Conservation (phyloP, 1,139 yeast species). For the Saccharomycopsis phalli region DNA sequence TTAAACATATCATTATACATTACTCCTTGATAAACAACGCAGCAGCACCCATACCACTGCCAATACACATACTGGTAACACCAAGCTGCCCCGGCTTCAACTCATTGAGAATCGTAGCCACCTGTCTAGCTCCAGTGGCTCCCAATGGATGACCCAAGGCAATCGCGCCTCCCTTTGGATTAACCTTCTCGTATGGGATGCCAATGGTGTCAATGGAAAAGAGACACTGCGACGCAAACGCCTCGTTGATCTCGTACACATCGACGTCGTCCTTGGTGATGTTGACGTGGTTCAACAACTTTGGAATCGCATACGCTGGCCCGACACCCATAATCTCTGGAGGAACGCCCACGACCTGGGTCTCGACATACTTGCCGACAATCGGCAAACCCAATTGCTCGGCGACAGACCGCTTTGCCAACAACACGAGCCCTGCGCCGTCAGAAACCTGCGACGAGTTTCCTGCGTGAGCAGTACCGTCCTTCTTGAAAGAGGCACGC, state of each 20-base stretch:
- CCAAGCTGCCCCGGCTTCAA: constrained; percentile 76
- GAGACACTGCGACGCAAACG: constrained; percentile 90
- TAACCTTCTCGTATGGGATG: constrained; percentile 65
- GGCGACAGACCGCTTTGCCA: constrained; percentile 85
- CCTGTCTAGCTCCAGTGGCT: constrained; percentile 91
- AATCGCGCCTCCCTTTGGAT: constrained; percentile 93
- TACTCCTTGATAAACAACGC: constrained; percentile 70
- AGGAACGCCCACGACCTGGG: constrained; percentile 81
- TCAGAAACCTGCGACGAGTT: constrained; percentile 93
- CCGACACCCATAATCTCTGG: constrained; percentile 98
- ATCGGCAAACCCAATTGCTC: constrained; percentile 56
- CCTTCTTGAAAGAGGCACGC: constrained; percentile 78
- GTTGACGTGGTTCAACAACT: constrained; percentile 57
- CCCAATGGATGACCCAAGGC: constrained; percentile 96
- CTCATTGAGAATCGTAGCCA: constrained; percentile 79
- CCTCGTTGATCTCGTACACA: constrained; percentile 86
- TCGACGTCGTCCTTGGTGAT: constrained; percentile 57
- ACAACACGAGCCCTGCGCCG: constrained; percentile 86
- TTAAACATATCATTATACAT: neutral
- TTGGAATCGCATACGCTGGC: constrained; percentile 90
- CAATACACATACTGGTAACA: constrained; percentile 92
- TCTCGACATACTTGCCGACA: constrained; percentile 68
- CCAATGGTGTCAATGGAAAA: constrained; percentile 61
- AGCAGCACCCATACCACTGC: constrained; percentile 99
- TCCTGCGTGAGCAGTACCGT: constrained; percentile 89